phyloP scores from a whole-genome alignment of 306 rosid genomes.

The Trifolium subterraneum region DNA sequence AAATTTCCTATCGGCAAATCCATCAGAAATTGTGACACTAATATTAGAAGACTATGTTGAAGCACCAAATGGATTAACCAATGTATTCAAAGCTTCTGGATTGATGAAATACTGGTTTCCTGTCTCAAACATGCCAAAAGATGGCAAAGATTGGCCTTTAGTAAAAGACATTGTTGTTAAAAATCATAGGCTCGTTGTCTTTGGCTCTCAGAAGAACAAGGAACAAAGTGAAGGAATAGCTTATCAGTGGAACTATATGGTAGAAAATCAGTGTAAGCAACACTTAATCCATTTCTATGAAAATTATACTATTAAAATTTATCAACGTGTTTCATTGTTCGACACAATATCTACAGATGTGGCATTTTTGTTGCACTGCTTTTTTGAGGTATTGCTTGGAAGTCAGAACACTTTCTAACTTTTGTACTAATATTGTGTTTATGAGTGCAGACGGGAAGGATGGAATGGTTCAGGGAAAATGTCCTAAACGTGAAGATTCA shows the following conservation, averaged over 20 bases:
- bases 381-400: not conserved
- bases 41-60: conserved; percentile 56
- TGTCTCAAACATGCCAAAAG: conserved; percentile 46
- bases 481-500: conserved; percentile 45
- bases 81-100: conserved; percentile 44
- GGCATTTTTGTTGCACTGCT: not conserved
- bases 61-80: conserved; percentile 45
- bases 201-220: conserved; percentile 44
- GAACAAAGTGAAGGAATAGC: conserved; percentile 55
- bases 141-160: conserved; percentile 54
- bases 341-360: not conserved
- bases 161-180: conserved; percentile 48
- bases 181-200: conserved; percentile 50
- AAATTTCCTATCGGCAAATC: conserved; percentile 43
- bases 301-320: not conserved
- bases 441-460: conserved; percentile 46
- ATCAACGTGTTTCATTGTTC: not conserved
- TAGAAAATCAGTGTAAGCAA: conserved; percentile 53
- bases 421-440: conserved; percentile 4
- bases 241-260: conserved; percentile 57
- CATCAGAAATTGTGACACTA: conserved; percentile 53
- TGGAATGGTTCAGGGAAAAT: conserved; percentile 48
- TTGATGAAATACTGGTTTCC: conserved; percentile 56
- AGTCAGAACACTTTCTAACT: not conserved
- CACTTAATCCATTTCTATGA: not conserved